Evolutionary conservation across 2,329 filamentous ascomycete genomes (phyloP).

Genomic region (Colletotrichum sublineola): DNA sequence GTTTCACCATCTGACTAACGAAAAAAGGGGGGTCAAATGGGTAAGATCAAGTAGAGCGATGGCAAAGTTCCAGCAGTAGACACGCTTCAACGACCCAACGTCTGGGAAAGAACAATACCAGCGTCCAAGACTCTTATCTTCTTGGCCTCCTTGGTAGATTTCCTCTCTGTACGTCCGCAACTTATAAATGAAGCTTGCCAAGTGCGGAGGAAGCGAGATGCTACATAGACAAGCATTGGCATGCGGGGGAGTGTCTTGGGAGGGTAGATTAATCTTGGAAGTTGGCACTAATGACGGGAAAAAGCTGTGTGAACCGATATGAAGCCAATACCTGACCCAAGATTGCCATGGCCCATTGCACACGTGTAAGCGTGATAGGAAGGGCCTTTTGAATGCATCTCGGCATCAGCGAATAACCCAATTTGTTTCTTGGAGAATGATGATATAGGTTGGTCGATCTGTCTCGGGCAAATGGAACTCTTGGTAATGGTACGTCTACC

Average conservation of each 20-base stretch:
- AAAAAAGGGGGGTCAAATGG: background rate
- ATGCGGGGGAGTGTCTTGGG: conserved; percentile 17
- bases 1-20: background rate
- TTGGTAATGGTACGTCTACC: background rate
- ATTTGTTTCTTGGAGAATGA: background rate
- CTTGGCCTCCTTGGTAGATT: background rate
- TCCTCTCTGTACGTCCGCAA: background rate
- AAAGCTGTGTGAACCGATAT: background rate
- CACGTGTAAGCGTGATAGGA: too few species aligned
- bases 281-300: too few species aligned
- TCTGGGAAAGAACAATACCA: too few species aligned
- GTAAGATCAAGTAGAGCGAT: background rate
- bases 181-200: background rate
- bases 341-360: background rate
- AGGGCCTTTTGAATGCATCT: background rate
- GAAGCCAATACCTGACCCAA: background rate
- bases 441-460: too few species aligned
- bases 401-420: background rate
- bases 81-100: background rate
- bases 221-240: conserved; percentile 10
- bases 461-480: background rate
- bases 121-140: background rate
- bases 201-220: conserved; percentile 2
- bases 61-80: background rate
- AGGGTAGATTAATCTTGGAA: background rate